These are phyloP conservation scores for Pythium biforme DNA, from an alignment of 352 stramenopile species.

Conservation along the genomic window DNA sequence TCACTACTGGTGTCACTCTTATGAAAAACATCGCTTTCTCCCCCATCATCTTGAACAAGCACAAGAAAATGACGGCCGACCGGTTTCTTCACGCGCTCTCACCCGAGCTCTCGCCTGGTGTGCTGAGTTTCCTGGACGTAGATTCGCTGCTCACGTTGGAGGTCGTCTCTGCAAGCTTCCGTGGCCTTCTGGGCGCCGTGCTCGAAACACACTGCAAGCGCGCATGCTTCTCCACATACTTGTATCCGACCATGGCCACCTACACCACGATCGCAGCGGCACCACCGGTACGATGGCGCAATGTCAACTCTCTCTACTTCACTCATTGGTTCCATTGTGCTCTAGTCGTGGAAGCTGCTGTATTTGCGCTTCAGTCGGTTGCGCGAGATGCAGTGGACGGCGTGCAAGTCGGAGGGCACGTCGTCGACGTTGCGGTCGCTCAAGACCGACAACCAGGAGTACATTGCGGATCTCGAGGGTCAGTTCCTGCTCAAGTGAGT, in stretches of 20 bases:
- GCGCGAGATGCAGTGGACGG: constrained; percentile 39
- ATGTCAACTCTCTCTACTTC: neutral
- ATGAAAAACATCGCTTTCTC: neutral
- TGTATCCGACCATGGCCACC: constrained; percentile 60
- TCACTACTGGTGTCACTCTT: constrained; percentile 9
- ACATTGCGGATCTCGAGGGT: constrained; percentile 37
- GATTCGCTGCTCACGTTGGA: constrained; percentile 45
- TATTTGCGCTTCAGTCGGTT: constrained; percentile 53
- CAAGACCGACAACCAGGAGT: constrained; percentile 74
- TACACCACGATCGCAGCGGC: constrained; percentile 63
- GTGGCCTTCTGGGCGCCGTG: neutral
- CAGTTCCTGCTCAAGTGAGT: constrained; percentile 45
- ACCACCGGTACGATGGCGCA: constrained; percentile 27
- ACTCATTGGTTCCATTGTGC: neutral
- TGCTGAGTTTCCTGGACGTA: constrained; percentile 37
- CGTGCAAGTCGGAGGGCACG: constrained; percentile 38
- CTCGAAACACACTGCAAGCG: constrained; percentile 53
- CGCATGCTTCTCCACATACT: constrained; percentile 58
- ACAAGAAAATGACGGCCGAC: neutral
- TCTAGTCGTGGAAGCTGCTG: constrained; percentile 53
- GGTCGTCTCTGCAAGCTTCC: constrained; percentile 18
- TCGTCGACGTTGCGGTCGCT: constrained; percentile 55
- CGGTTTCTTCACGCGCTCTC: constrained; percentile 7
- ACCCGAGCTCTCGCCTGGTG: constrained; percentile 36
- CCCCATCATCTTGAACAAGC: neutral